These are phyloP conservation scores for Meyerozyma carpophila DNA, from an alignment of 1,139 yeast species.

Conservation along the genomic window DNA sequence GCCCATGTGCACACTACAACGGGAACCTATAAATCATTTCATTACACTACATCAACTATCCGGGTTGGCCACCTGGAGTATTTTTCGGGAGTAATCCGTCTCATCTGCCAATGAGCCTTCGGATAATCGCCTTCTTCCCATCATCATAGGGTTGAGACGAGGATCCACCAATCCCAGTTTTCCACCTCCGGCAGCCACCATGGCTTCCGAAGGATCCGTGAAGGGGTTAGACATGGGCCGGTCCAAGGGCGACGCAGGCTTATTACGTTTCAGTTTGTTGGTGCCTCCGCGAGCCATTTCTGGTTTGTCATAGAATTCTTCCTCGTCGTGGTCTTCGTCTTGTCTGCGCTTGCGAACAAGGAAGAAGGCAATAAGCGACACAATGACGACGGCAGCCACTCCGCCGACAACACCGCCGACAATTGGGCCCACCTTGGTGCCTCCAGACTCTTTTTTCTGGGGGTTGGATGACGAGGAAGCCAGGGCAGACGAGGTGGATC, in stretches of 20 bases:
- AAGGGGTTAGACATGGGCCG: slow-evolving; percentile 50
- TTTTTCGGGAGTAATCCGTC: slow-evolving; percentile 68
- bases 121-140: slow-evolving; percentile 67
- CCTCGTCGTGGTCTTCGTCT: slow-evolving; percentile 45
- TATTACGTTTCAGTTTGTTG: slow-evolving; percentile 17
- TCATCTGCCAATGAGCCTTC: slow-evolving; percentile 79
- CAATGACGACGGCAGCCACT: slow-evolving; percentile 40
- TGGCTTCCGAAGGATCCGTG: slow-evolving; percentile 53
- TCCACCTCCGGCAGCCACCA: slow-evolving; percentile 16
- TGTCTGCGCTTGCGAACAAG: slow-evolving; percentile 37
- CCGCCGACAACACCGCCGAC: slow-evolving; percentile 71
- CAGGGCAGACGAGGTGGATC: slow-evolving; percentile 12
- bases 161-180: slow-evolving; percentile 35
- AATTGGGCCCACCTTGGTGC: slow-evolving; percentile 46
- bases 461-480: neutral
- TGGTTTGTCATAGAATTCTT: slow-evolving; percentile 34
- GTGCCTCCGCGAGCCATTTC: slow-evolving; percentile 23
- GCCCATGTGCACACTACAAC: slow-evolving; percentile 2
- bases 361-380: slow-evolving; percentile 43
- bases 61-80: slow-evolving; percentile 71
- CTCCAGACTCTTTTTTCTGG: slow-evolving; percentile 4
- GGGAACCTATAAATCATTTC: neutral
- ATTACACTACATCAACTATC: slow-evolving; percentile 22
- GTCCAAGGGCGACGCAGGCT: slow-evolving; percentile 22
- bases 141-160: slow-evolving; percentile 60